Percentiles rank a stretch among this genome's conserved stretches.
Evolutionary conservation across 2,329 filamentous ascomycete genomes (phyloP).

Genomic region (Penicillium sp.): DNA sequence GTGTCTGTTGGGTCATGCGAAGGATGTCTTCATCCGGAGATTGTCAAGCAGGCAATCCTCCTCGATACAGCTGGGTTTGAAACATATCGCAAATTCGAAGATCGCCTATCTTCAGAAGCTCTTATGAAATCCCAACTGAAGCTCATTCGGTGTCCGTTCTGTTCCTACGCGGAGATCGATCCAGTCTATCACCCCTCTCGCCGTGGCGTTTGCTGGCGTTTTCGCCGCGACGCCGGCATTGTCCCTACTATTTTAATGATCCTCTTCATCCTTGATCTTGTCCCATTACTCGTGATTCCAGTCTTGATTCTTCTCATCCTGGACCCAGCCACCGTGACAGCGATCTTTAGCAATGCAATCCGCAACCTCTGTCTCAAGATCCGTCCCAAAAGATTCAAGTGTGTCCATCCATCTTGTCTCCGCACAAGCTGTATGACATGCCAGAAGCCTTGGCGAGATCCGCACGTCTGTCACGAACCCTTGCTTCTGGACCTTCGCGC

Average conservation of each 20-base stretch:
- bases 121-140: conserved; percentile 73
- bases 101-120: conserved; percentile 73
- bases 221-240: conserved; percentile 56
- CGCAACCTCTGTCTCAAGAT: conserved; percentile 68
- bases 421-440: conserved; percentile 79
- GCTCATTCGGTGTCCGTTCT: conserved; percentile 85
- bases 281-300: conserved; percentile 52
- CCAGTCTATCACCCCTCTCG: conserved; percentile 65
- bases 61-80: conserved; percentile 70
- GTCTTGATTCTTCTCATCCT: conserved; percentile 59
- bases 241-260: conserved; percentile 54
- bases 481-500: conserved; percentile 79
- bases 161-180: conserved; percentile 86
- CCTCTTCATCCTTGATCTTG: conserved; percentile 45
- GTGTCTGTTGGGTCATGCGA: conserved; percentile 66
- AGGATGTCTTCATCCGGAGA: conserved; percentile 69
- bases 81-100: conserved; percentile 73
- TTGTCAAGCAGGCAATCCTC: conserved; percentile 72
- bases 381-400: conserved; percentile 75
- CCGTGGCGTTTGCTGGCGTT: conserved; percentile 55
- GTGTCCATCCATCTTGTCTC: conserved; percentile 67
- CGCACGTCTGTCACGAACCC: conserved; percentile 87
- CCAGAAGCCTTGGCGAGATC: conserved; percentile 78
- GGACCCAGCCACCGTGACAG: conserved; percentile 49
- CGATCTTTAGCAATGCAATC: conserved; percentile 61